Evolutionary conservation across 306 rosid species (phyloP).

Genomic region (Prunus campanulata): DNA sequence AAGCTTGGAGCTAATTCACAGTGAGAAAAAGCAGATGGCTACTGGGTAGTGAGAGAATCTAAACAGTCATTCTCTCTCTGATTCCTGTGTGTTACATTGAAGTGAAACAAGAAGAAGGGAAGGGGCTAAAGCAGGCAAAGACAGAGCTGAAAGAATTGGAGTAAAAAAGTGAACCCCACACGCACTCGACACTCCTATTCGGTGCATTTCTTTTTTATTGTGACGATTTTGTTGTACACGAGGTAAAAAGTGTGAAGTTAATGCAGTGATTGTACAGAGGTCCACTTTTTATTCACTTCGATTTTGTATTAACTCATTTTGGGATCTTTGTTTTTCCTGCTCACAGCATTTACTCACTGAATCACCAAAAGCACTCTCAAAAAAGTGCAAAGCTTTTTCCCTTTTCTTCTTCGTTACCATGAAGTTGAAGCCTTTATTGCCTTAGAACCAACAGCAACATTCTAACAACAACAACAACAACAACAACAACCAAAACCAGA

Average conservation of each 20-base stretch:
- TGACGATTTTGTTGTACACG: not conserved
- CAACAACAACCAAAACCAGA: not conserved
- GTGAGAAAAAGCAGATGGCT: not conserved
- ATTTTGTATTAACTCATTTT: constrained; percentile 11
- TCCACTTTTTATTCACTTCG: not conserved
- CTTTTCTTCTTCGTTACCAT: not conserved
- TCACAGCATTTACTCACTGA: constrained; percentile 28
- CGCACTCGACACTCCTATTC: too few species aligned
- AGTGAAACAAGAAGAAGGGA: not conserved
- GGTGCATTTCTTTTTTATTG: not conserved
- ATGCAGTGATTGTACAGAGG: not conserved
- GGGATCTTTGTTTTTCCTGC: constrained; percentile 14
- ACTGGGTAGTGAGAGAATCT: not conserved
- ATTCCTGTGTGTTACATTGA: not conserved
- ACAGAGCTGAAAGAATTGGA: not conserved
- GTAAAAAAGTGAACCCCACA: not conserved
- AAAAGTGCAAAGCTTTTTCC: not conserved
- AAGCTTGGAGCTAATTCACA: not conserved
- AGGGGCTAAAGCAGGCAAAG: not conserved
- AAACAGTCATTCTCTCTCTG: not conserved
- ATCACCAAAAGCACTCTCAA: not conserved
- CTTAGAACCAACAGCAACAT: not conserved
- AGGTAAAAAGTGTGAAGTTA: constrained; percentile 14
- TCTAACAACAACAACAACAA: not conserved
- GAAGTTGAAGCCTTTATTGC: constrained; percentile 8